Percentiles rank a stretch among this genome's conserved stretches.
Evolutionary conservation across 805 yeast species (phyloP).

Genomic region (Wickerhamomyces rabaulensis): DNA sequence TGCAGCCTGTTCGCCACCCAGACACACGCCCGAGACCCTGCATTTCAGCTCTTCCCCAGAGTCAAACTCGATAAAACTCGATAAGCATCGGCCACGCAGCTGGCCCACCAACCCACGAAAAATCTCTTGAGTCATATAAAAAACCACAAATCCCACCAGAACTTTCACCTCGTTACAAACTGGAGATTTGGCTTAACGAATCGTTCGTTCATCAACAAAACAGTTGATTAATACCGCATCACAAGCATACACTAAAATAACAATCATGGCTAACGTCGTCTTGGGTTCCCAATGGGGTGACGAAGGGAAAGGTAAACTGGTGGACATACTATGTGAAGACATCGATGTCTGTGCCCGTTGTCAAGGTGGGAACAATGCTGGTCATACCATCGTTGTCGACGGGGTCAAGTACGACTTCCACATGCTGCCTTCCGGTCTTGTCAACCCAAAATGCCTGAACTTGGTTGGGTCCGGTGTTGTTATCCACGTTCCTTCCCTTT

Average conservation of each 20-base stretch:
- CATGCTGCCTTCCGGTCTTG: constrained; percentile 97
- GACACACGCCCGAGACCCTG: too few species aligned
- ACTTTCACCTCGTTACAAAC: not conserved
- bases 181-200: not conserved
- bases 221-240: not conserved
- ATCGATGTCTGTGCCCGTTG: constrained; percentile 97
- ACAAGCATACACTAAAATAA: not conserved
- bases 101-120: not conserved
- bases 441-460: constrained; percentile 86
- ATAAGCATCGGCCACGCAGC: too few species aligned
- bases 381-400: constrained; percentile 94
- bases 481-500: constrained; percentile 89
- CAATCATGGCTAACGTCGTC: constrained; percentile 59
- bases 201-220: not conserved
- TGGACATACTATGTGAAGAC: constrained; percentile 89
- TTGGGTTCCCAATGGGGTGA: constrained; percentile 99
- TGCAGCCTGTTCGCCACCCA: too few species aligned
- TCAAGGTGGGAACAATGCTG: constrained; percentile 99
- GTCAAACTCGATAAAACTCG: not conserved
- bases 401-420: constrained; percentile 93
- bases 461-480: constrained; percentile 96
- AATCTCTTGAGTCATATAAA: not conserved
- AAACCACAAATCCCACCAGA: not conserved
- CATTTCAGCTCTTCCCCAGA: too few species aligned
- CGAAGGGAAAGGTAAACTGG: constrained; percentile 98